Evolutionary conservation across 192 early-diverging fungal species (phyloP), one percentile per base, ranked within the genome.

Genomic region (Dissophora ornata): DNA sequence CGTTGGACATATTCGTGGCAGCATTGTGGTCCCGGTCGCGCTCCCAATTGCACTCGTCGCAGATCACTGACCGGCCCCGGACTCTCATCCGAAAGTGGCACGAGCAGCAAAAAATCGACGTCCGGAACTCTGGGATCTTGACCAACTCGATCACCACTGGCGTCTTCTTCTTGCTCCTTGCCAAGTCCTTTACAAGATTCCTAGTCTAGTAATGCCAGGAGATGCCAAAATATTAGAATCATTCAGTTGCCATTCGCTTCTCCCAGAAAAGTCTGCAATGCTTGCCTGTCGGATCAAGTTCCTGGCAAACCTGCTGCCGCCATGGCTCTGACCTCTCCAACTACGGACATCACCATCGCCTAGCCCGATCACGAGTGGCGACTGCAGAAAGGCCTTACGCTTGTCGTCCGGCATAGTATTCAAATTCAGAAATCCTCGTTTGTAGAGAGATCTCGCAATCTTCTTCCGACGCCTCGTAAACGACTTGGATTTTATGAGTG

Each of bases 41-140:
- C 36, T 56, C 54, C 54, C 54, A 56, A 15, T 24, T 40, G 36
- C 36, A 56, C 54, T 38, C 54, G 26, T 56, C 54, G 36, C 54
- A 56, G 54, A 56, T 40, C 36, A 56, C 54, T 22, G 54, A 56
- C 54, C 54, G 33, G 54, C 54, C 54, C 18, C 34, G 32, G 54
- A 56, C 36, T 40, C n/a, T 56, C 54, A 56, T 56, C 34, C 54
- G 54, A 24, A 56, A 56, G 21, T 56, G 54, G 54, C 54, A 56
- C 22, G 54, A 56, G 22, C 54, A 56, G 36, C 54, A 56, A 40
- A 56, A 56, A 56, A 56, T 40, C 18, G 34, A 56, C 18, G 54
- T 56, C 33, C 54, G 32, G 22, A 56, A 56, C 34, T 56, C 54
- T 56, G 54, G 36, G 34, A 56, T 24, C 54, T 56, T 56, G 54